A percentile compares a stretch with the other conserved stretches of the same genome.
phyloP scores from a whole-genome alignment of 2,329 filamentous ascomycete genomes.

The Aspergillus fischeri region DNA sequence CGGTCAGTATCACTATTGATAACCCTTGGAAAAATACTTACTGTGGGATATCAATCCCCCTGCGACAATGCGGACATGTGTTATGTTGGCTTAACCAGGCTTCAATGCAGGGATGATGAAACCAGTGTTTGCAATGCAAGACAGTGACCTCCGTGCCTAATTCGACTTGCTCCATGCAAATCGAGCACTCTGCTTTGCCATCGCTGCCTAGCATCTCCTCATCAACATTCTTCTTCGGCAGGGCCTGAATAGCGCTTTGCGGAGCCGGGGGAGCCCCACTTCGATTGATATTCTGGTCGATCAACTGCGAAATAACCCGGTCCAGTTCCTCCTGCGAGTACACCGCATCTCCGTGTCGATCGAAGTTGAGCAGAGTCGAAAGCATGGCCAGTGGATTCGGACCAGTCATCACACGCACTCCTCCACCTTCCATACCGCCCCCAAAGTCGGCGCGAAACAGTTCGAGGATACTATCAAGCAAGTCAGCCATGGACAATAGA shows the following conservation, averaged over 20 bases:
- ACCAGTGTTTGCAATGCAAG: conserved; percentile 90
- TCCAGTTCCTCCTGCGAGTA: conserved; percentile 90
- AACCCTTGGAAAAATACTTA: conserved; percentile 15
- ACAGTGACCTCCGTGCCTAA: conserved; percentile 69
- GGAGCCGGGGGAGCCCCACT: conserved; percentile 80
- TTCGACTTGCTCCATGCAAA: conserved; percentile 84
- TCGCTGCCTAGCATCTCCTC: conserved; percentile 65
- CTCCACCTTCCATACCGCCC: conserved; percentile 6
- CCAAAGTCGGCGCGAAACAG: conserved; percentile 23
- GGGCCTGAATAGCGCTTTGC: conserved; percentile 64
- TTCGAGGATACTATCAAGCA: conserved; percentile 22
- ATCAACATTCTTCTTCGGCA: conserved; percentile 69
- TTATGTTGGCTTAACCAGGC: conserved; percentile 88
- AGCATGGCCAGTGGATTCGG: conserved; percentile 46
- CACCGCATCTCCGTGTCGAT: conserved; percentile 69
- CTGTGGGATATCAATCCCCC: conserved; percentile 30
- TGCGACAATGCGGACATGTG: conserved; percentile 67
- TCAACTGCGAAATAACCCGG: conserved; percentile 77
- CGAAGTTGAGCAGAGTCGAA: conserved; percentile 35
- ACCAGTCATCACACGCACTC: conserved; percentile 19
- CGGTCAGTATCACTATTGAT: conserved; percentile 7
- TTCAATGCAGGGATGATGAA: conserved; percentile 76
- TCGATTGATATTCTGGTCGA: conserved; percentile 71
- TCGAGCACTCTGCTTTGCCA: conserved; percentile 75
- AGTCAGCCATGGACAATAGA: conserved; percentile 5